These are phyloP conservation scores for Garcia nutans DNA, from an alignment of 345 rosid species.

Conservation along the genomic window DNA sequence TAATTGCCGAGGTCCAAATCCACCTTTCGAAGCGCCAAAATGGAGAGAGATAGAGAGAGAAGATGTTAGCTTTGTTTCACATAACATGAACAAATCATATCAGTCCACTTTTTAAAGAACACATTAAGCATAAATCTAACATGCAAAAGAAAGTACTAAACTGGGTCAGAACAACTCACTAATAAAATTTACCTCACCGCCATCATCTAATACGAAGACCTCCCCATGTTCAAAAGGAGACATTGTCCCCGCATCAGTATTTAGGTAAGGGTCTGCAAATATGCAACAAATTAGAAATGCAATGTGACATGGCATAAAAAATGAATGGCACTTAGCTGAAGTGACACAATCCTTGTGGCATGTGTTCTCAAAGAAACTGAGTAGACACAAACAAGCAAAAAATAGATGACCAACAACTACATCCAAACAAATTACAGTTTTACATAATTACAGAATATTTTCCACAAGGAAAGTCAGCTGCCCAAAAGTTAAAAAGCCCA, in stretches of 20 bases:
- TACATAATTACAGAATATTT: too few relatives aligned
- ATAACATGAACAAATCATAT: background rate
- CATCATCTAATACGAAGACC: constrained; percentile 94
- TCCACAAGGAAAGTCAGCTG: background rate
- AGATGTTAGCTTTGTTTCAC: background rate
- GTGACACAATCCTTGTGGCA: background rate
- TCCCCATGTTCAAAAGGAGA: constrained; percentile 98
- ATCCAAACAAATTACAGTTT: background rate
- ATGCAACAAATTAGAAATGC: background rate
- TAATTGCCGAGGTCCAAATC: constrained; percentile 99
- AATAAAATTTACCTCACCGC: constrained; percentile 73
- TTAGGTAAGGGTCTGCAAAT: constrained; percentile 82
- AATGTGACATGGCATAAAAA: background rate
- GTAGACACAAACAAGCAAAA: constrained; percentile 1
- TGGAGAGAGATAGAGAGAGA: background rate
- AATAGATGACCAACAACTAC: background rate
- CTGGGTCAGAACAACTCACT: background rate
- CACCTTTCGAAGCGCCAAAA: constrained; percentile 51
- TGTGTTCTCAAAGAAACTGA: background rate
- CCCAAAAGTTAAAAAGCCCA: too few relatives aligned
- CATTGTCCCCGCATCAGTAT: constrained; percentile 98
- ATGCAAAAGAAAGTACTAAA: background rate
- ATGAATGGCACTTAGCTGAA: background rate
- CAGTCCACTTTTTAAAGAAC: background rate
- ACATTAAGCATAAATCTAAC: background rate